Conservation (phyloP, 108 stramenopile genomes). For the Fistulifera pelliculosa region DNA sequence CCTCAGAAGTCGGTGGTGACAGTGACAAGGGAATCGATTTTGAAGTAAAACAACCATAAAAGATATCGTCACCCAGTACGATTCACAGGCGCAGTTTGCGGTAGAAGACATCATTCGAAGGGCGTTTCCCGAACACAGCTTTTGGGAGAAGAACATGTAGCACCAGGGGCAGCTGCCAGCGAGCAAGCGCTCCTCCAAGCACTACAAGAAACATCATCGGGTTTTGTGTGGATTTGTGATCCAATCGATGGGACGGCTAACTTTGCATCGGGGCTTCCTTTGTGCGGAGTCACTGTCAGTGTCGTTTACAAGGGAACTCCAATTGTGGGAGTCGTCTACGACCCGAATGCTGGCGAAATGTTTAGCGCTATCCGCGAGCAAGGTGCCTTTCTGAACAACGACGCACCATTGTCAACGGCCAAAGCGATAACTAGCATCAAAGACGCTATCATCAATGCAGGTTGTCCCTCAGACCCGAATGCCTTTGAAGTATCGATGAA, state of each 20-base stretch:
- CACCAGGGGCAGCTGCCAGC: conserved; percentile 65
- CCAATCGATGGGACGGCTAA: conserved; percentile 52
- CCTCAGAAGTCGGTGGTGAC: neutral
- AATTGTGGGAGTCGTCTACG: conserved; percentile 76
- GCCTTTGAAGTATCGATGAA: conserved; percentile 46
- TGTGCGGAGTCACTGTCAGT: conserved; percentile 69
- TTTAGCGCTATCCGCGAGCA: conserved; percentile 64
- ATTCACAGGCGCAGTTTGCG: conserved; percentile 14
- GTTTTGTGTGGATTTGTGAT: conserved; percentile 37
- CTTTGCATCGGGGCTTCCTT: conserved; percentile 80
- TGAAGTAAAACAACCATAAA: conserved; percentile 8
- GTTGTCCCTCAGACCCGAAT: conserved; percentile 58
- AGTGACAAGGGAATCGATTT: neutral
- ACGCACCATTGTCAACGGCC: conserved; percentile 13
- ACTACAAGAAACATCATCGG: conserved; percentile 12
- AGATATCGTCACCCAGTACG: conserved; percentile 14
- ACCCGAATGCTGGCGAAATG: conserved; percentile 76
- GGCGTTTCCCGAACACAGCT: conserved; percentile 52
- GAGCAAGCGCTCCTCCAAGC: conserved; percentile 49
- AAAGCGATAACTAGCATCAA: conserved; percentile 11
- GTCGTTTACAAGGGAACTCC: conserved; percentile 65
- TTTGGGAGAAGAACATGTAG: conserved; percentile 90
- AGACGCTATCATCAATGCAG: conserved; percentile 68
- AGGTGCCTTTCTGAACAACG: conserved; percentile 71
- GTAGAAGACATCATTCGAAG: conserved; percentile 39